Base-by-base conservation (phyloP, 2,329 filamentous ascomycete genomes). In the Talaromyces verruculosus region DNA sequence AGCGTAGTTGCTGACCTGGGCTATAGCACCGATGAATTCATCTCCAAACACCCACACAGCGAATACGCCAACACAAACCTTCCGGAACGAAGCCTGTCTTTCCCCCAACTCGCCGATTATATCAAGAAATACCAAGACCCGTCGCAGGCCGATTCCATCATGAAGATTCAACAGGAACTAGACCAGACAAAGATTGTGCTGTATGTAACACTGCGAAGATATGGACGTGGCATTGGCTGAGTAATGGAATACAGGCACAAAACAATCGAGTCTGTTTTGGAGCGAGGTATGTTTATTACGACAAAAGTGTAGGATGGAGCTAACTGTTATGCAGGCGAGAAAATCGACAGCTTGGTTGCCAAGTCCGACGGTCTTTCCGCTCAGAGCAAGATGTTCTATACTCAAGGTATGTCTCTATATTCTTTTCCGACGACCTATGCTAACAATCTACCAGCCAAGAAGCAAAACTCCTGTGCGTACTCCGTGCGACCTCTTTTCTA, bases 331-430 rank as follows among this genome's bases (percentile, higher is more conserved):
- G 2, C 33, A 63, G 60, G 93, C 49, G 93, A 98, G 87, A 98
- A 97, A 86, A 92, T 99, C 71, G 94, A 98, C 76, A 91, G 91
- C 73, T 81, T 99, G 72, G 94, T 98, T 55, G 89, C 89, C 69
- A 98, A 98, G 87, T 96, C 92, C 74, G 92, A 97, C 73, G 92
- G 89, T 13, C 80, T 99, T 74, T 96, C 92, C 80, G 87, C 88
- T 60, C 91, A 95, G 84, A 97, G 92, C 82, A 98, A 97, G 86
- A 94, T 96, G 90, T 99, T 99, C 79, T 98, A 98, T 79, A 92
- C 85, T 49, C 84, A 86, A 63, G 79, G 90, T 67, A 53, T 39
- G 61, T 65, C 22, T 13, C 39, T 37, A 59, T 30, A 2, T 11
- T 55, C 2, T 35, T 28, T 25, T n/a, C 33, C 3, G 37, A 35